Evolutionary conservation across 371 early-diverging fungal species (phyloP), one percentile per base, ranked within the genome.

Genomic region (Haplosporangium sp.): DNA sequence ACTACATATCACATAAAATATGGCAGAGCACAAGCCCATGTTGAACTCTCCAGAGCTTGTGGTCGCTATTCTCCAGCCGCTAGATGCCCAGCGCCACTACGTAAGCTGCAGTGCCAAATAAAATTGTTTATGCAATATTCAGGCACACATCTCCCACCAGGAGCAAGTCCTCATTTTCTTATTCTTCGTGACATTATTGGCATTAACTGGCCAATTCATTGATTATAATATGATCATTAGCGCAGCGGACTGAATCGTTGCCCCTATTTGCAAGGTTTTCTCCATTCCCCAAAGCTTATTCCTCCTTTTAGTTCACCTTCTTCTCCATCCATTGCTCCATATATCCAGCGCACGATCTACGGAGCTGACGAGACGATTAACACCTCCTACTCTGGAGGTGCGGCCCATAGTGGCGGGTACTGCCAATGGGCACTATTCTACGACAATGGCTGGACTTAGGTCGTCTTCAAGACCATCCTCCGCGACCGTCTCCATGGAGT

Each of bases 351-450:
- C 43, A 40, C 53, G 20, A 45, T 12, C 18, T 66, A 56, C 68
- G 67, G 42, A 18, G 82, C 82, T 16, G 82, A 79, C 29, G 41
- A 74, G 37, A 70, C 54, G 59, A 42, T 82, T 48, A 60, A 60
- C 45, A 67, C 73, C 42, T 18, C 54, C 11, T 74, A 76, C 65
- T 61, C 54, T 14, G 59, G 67, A 5, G 71, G 74, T 6, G 74
- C 74, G 46, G 42, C 80, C 38, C 86, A 85, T 64, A 80, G 83
- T 42, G 90, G 90, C 48, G 90, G 91, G 45, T 88, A 89, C 70
- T 91, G 92, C 66, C 87, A 90, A 72, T 91, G 89, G 65, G 82
- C 91, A 0, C 64, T 91, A 14, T 89, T 88, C 4, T 87, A 86
- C 56, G 89, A 91, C 67, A 83, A 82, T 40, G 87, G 84, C 21